phyloP scores from a whole-genome alignment of 176 grass and related monocot genomes.

The Cocos nucifera region DNA sequence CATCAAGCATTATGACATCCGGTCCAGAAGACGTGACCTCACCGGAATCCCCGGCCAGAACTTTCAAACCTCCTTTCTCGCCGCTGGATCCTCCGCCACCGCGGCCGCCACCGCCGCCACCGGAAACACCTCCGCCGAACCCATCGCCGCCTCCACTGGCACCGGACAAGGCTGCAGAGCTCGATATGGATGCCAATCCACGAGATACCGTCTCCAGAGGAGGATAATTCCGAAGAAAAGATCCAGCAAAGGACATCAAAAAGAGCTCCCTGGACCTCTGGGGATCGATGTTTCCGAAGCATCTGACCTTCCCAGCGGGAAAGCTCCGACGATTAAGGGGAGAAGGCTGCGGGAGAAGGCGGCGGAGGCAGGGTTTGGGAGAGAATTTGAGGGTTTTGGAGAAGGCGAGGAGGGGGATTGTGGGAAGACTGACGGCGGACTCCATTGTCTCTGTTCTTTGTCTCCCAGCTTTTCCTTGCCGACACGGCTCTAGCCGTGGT shows the following conservation, averaged over 20 bases:
- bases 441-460: constrained; percentile 62
- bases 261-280: constrained; percentile 31
- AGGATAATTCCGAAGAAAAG: constrained; percentile 31
- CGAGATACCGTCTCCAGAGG: constrained; percentile 17
- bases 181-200: constrained; percentile 71
- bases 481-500: no score
- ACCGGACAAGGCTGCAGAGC: constrained; percentile 38
- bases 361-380: constrained; percentile 28
- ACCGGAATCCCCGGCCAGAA: constrained; percentile 24
- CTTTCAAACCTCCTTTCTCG: constrained; percentile 26
- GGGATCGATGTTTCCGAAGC: constrained; percentile 13
- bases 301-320: constrained; percentile 3
- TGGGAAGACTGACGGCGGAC: constrained; percentile 21
- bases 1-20: constrained; percentile 82
- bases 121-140: constrained; percentile 23
- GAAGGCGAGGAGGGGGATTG: constrained; percentile 59
- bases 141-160: constrained; percentile 33
- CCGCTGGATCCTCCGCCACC: constrained; percentile 20
- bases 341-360: constrained; percentile 12
- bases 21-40: constrained; percentile 33
- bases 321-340: not conserved
- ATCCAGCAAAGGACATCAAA: constrained; percentile 50
- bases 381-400: constrained; percentile 47
- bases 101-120: constrained; percentile 20
- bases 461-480: constrained; percentile 4